Base-by-base conservation (phyloP, 2,329 filamentous ascomycete genomes). In the Triangularia setosa region DNA sequence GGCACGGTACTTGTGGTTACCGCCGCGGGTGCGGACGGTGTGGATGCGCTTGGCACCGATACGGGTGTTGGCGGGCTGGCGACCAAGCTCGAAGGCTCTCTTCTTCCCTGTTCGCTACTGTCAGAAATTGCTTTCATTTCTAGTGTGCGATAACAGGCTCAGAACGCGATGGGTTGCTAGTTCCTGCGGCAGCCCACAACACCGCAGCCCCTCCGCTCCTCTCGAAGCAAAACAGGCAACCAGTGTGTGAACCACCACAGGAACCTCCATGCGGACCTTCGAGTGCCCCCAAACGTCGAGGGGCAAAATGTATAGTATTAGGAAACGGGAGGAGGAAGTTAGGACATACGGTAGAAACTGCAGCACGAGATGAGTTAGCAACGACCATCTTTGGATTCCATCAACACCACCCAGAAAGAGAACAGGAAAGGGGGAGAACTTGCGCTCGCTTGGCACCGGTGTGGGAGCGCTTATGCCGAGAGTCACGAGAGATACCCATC, bases 401-500 rank as follows among this genome's bases (percentile, higher is more conserved):
- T 11, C n/a, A 16, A 59, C 55, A 64, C 55, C 25, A 55, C 16
- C 40, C 8, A 9, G 12, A 21, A 48, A 9, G 21, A 44, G 30
- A 25, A 58, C 55, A 35, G 2, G 12, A 4, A 62, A 61, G 52
- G 33, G 57, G 44, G 33, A 58, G 40, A 64, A 71, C 69, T 67
- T 70, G 60, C 84, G 91, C 87, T 81, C 91, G 90, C 91, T 99
- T 99, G 79, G 96, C 95, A 88, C 95, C 96, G 82, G 96, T 91
- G 83, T 94, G 93, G 84, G 93, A 93, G 86, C 95, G 93, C 91
- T 99, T 99, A 90, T 99, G 95, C 87, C 95, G 93, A 82, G 93
- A 97, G 86, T 98, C 94, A 87, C 95, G 92, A 84, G 94, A 97
- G 87, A 99, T 98, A 99, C 95, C 91, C 91, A 94, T 94, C 85